Base-by-base conservation (phyloP, 2,329 filamentous ascomycete genomes). In the Cercospora sp. region DNA sequence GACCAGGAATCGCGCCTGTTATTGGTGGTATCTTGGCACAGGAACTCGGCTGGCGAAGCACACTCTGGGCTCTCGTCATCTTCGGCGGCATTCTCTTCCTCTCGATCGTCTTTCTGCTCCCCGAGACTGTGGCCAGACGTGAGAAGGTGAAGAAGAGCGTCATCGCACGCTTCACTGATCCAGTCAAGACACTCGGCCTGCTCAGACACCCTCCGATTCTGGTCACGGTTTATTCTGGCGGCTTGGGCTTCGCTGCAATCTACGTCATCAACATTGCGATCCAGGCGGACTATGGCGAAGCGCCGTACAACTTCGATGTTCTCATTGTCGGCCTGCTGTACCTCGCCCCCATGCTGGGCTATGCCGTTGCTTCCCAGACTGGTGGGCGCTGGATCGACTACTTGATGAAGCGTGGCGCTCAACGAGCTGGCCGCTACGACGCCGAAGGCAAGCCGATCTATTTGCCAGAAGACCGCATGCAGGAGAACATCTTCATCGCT, bases 231-330 rank as follows among this genome's bases (percentile, higher is more conserved):
- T 88, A 88, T 77, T 90, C 90, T 72, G 89, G 90, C 9, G 87
- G 88, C 69, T 87, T 94, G 71, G 89, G 91, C 6, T 95, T 94
- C 76, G 89, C 88, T 40, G 84, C 87, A 1, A 84, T 94, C 7
- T 95, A 92, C 78, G 81, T 94, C 13, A 84, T 92, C 75, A 94
- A 94, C 78, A 90, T 95, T 73, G 89, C 88, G 64, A 83, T 94
- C 59, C 89, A 94, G 78, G 82, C 88, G 63, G 88, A 87, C 8
- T 94, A 93, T 77, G 85, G 85, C 5, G 75, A 76, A 4, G 72
- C 83, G 1, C 92, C 92, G 0, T 95, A 95, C 80, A 83, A 83
- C 73, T 94, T 88, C 77, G 80, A 82, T 3, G 86, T 88, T 55
- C 82, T 92, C 70, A 87, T 91, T 60, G 82, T 94, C 64, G 92